Base-by-base conservation (phyloP, 441 rosid species). In the Gossypium armourianum region DNA sequence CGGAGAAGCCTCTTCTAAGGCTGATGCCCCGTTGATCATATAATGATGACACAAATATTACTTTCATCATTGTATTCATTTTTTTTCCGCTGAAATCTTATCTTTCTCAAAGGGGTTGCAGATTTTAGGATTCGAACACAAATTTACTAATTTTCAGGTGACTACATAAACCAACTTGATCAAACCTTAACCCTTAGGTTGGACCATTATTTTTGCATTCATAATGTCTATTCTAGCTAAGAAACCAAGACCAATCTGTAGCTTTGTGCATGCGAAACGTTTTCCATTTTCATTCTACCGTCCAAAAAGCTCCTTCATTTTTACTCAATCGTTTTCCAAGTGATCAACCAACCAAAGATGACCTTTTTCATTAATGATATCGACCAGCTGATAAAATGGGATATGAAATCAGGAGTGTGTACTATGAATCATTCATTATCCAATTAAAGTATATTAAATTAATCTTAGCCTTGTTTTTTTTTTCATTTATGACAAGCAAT, bases 1-100 rank as follows among this genome's bases (percentile, higher is more conserved):
- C n/a, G 71, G 74, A 70, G 80, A 77, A 67, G 66, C 75, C 55
- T 74, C 78, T 26, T 50, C 73, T 0, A 77, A 73, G 29, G 4
- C 49, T 65, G 60, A 52, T 76, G 69, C 60, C 68, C 65, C 36
- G 16, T 6, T 67, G 74, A 69, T 63, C 53, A 66, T 52, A 20
- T 17, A 79, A 47, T 4, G 62, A 21, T 20, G 52, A 64, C 6
- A 47, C 5, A 19, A 43, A 4, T 53, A 5, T 10, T 12, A 5
- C 65, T 21, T 72, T 63, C 53, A 52, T 52, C n/a, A 69, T 76
- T 74, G 66, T 73, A 72, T 72, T 69, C 36, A 49, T 79, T 78
- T 45, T 45, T 49, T 49, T 52, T 16, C 19, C 56, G 16, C 23
- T 52, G 17, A 16, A 52, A 52, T 16, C 19, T 15, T 49, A n/a